A percentile compares a stretch with the other conserved stretches of the same genome.
Conservation (phyloP, 164 flowering plant genomes). For the Magnolia kwangsiensis region DNA sequence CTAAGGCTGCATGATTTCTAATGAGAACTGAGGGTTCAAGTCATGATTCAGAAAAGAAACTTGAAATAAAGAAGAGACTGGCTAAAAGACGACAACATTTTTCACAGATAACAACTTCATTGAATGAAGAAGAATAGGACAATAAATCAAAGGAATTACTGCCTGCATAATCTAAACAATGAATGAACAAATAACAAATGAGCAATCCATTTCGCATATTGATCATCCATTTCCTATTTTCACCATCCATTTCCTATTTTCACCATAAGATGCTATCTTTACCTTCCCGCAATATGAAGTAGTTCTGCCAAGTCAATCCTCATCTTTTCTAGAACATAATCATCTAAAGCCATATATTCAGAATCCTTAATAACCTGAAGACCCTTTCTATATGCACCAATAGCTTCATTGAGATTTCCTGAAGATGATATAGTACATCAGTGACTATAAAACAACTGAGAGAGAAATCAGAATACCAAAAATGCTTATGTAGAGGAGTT, state of each 20-base stretch:
- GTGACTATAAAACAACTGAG: neutral
- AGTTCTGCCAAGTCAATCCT: slow-evolving; percentile 83
- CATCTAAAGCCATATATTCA: slow-evolving; percentile 50
- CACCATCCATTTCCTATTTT: neutral
- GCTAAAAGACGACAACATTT: neutral
- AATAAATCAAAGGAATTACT: neutral
- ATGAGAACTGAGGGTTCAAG: no score
- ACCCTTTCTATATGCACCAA: slow-evolving; percentile 55
- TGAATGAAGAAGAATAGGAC: neutral
- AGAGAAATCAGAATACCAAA: neutral
- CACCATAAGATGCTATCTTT: slow-evolving; percentile 11
- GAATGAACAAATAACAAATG: neutral
- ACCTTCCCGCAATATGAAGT: slow-evolving; percentile 89
- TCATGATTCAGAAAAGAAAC: no score
- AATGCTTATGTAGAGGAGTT: neutral
- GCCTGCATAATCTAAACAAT: no score
- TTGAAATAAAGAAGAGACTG: no score
- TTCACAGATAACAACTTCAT: neutral
- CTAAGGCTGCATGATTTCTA: no score
- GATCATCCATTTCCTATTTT: slow-evolving; percentile 1
- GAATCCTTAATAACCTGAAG: slow-evolving; percentile 59
- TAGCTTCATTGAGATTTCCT: slow-evolving; percentile 75
- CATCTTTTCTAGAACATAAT: slow-evolving; percentile 64
- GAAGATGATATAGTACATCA: slow-evolving; percentile 11
- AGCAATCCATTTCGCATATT: neutral